Evolutionary conservation across 495 filamentous ascomycete species (phyloP).

Genomic region (Penicillium longicatenatum): DNA sequence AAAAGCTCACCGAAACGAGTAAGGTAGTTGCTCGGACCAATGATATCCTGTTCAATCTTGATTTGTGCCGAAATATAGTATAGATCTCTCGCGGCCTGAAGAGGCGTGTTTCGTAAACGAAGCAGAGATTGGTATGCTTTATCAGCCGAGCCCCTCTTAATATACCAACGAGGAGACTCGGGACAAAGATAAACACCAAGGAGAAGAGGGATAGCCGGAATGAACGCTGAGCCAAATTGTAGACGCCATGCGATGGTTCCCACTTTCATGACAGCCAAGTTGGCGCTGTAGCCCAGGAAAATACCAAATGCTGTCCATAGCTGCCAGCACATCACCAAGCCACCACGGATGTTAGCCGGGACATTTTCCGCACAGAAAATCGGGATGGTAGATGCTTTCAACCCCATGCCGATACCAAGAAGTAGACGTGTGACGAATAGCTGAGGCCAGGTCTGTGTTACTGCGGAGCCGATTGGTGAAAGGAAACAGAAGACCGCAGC

Average conservation of each 20-base stretch:
- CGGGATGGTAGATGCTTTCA: conserved; percentile 61
- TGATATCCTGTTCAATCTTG: conserved; percentile 50
- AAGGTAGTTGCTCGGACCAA: conserved; percentile 52
- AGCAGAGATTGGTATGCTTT: conserved; percentile 62
- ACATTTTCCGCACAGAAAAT: conserved; percentile 65
- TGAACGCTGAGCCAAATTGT: conserved; percentile 68
- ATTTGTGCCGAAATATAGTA: conserved; percentile 67
- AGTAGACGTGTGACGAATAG: conserved; percentile 60
- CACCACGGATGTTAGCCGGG: conserved; percentile 62
- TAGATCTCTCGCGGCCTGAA: conserved; percentile 68
- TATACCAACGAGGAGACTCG: conserved; percentile 71
- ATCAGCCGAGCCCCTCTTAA: conserved; percentile 57
- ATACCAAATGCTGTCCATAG: conserved; percentile 59
- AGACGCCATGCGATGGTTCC: conserved; percentile 62
- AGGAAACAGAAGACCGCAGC: conserved; percentile 61
- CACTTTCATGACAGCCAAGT: conserved; percentile 57
- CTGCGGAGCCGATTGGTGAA: conserved; percentile 56
- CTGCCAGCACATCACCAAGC: conserved; percentile 67
- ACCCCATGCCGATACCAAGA: conserved; percentile 66
- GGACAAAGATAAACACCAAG: conserved; percentile 65
- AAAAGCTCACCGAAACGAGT: conserved; percentile 67
- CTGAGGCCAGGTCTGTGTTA: conserved; percentile 60
- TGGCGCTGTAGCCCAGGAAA: conserved; percentile 61
- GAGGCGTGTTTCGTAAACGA: conserved; percentile 58
- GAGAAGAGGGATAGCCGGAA: conserved; percentile 68